Evolutionary conservation across 495 filamentous ascomycete genomes (phyloP).

Genomic region (Daldinia grandis): DNA sequence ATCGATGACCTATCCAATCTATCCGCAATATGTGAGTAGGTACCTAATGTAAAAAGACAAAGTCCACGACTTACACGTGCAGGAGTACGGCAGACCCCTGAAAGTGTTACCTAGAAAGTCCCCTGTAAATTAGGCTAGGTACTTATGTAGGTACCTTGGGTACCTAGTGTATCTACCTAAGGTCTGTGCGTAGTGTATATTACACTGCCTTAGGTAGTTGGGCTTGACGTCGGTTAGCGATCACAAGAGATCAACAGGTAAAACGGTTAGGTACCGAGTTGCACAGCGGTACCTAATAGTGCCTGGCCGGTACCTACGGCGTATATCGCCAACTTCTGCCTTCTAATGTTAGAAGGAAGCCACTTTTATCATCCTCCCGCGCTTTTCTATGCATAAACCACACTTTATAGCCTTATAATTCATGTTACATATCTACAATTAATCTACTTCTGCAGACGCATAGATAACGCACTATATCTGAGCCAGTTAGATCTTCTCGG

Average conservation of each 20-base stretch:
- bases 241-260: slow-evolving; percentile 18
- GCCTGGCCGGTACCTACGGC: neutral
- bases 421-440: neutral
- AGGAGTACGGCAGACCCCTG: slow-evolving; percentile 24
- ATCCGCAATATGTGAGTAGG: slow-evolving; percentile 29
- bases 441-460: neutral
- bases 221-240: slow-evolving; percentile 38
- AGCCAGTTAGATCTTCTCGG: neutral
- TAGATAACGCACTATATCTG: neutral
- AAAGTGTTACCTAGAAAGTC: slow-evolving; percentile 15
- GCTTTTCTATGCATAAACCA: neutral
- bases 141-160: neutral
- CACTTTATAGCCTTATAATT: neutral
- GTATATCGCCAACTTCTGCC: neutral
- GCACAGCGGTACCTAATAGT: slow-evolving; percentile 12
- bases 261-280: slow-evolving; percentile 27
- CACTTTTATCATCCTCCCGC: neutral
- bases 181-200: too few species aligned
- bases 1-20: slow-evolving; percentile 27
- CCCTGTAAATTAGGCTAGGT: slow-evolving; percentile 17
- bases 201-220: too few species aligned
- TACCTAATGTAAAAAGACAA: slow-evolving; percentile 24
- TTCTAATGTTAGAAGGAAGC: neutral
- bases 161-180: neutral
- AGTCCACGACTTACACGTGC: slow-evolving; percentile 36